Evolutionary conservation across 345 rosid genomes (phyloP).

Genomic region (thale cress (Arabidopsis thaliana)): TAIR10.1 NC_003070.9:6318501-6319000

Average conservation of each 20-base stretch:
- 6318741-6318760: slow-evolving; percentile 4
- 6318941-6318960: slow-evolving; percentile 62
- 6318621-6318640: slow-evolving; percentile 9
- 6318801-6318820: slow-evolving; percentile 55
- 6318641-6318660: slow-evolving; percentile 7
- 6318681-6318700: slow-evolving; percentile 33
- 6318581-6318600: slow-evolving; percentile 49
- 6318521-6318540: neutral
- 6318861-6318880: slow-evolving; percentile 61
- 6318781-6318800: slow-evolving; percentile 10
- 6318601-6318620: slow-evolving; percentile 21
- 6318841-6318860: slow-evolving; percentile 78
- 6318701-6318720: neutral
- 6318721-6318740: slow-evolving; percentile 18
- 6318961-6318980: slow-evolving; percentile 61
- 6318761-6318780: slow-evolving; percentile 12
- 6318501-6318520: neutral
- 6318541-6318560: slow-evolving; percentile 11
- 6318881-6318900: slow-evolving; percentile 62
- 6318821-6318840: slow-evolving; percentile 50
- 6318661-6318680: slow-evolving; percentile 36
- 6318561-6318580: slow-evolving; percentile 11
- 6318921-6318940: slow-evolving; percentile 66
- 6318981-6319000: slow-evolving; percentile 10
- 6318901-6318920: slow-evolving; percentile 48